phyloP scores from a whole-genome alignment of 768 basidiomycete species.

The Tulasnella sp. region DNA sequence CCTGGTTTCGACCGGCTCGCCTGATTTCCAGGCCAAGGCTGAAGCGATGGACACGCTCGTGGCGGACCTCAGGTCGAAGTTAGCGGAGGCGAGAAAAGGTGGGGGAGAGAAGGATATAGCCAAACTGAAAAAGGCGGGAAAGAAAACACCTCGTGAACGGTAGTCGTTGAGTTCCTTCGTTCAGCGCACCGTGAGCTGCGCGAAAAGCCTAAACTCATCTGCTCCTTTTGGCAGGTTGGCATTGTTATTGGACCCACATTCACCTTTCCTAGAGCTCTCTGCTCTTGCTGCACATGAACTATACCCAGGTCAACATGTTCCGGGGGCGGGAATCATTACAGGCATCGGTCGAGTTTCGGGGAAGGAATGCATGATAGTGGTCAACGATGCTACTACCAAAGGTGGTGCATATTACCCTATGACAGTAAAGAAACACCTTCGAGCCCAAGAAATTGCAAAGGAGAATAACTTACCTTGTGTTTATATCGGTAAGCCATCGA shows the following conservation, averaged over 20 bases:
- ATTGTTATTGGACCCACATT: constrained; percentile 67
- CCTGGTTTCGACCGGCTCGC: constrained; percentile 50
- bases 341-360: constrained; percentile 70
- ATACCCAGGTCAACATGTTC: constrained; percentile 58
- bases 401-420: constrained; percentile 87
- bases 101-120: constrained; percentile 65
- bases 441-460: constrained; percentile 88
- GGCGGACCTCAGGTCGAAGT: constrained; percentile 47
- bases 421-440: constrained; percentile 90
- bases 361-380: constrained; percentile 73
- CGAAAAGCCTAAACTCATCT: neutral
- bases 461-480: constrained; percentile 85
- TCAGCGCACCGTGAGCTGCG: neutral
- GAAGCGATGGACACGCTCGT: constrained; percentile 60
- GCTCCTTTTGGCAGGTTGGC: constrained; percentile 37
- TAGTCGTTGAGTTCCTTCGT: constrained; percentile 23
- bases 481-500: constrained; percentile 56
- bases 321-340: constrained; percentile 83
- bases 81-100: constrained; percentile 48
- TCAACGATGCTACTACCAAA: constrained; percentile 92
- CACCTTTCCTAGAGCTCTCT: constrained; percentile 84
- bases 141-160: constrained; percentile 77
- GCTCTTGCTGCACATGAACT: constrained; percentile 78
- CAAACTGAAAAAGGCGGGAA: constrained; percentile 64
- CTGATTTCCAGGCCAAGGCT: constrained; percentile 57